Percentiles rank a stretch among this genome's conserved stretches.
Conservation (phyloP, 1,139 yeast species). For the Kurtzmaniella natalensis region DNA sequence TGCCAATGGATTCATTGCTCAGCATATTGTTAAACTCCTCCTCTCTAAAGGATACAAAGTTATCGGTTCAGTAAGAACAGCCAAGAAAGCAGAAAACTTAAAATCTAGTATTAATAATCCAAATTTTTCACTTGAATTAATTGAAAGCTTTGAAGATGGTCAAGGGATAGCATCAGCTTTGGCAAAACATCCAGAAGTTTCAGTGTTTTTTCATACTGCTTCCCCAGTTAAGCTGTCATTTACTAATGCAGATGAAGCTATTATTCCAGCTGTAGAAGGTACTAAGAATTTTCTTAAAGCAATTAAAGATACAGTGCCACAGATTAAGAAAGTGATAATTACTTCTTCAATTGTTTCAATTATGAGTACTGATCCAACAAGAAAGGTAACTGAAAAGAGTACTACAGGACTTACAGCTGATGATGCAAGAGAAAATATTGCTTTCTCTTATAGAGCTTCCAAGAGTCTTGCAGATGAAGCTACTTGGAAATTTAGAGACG, state of each 20-base stretch:
- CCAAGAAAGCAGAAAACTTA: slow-evolving; percentile 27
- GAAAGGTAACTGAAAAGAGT: slow-evolving; percentile 22
- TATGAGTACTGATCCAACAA: slow-evolving; percentile 5
- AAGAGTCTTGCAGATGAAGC: slow-evolving; percentile 22
- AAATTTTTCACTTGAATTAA: slow-evolving; percentile 26
- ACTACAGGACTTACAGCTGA: slow-evolving; percentile 30
- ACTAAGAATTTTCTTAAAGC: slow-evolving; percentile 27
- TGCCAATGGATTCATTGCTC: slow-evolving; percentile 39
- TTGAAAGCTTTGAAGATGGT: slow-evolving; percentile 21
- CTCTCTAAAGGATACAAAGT: slow-evolving; percentile 26
- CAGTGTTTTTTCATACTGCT: slow-evolving; percentile 28
- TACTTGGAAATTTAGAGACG: slow-evolving; percentile 21
- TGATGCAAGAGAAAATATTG: slow-evolving; percentile 10
- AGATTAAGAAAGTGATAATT: slow-evolving; percentile 23
- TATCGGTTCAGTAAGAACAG: slow-evolving; percentile 33
- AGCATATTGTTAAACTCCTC: slow-evolving; percentile 22
- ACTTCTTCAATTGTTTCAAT: slow-evolving; percentile 30
- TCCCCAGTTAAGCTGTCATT: slow-evolving; percentile 34
- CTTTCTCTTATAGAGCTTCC: slow-evolving; percentile 17
- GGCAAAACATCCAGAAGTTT: slow-evolving; percentile 23
- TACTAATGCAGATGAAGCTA: slow-evolving; percentile 35
- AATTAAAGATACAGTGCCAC: slow-evolving; percentile 19
- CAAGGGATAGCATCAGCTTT: slow-evolving; percentile 31
- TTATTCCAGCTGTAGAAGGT: slow-evolving; percentile 37
- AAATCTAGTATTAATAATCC: slow-evolving; percentile 12